These are phyloP conservation scores for Annona cherimola DNA, from an alignment of 164 flowering plant species.

Conservation along the genomic window DNA sequence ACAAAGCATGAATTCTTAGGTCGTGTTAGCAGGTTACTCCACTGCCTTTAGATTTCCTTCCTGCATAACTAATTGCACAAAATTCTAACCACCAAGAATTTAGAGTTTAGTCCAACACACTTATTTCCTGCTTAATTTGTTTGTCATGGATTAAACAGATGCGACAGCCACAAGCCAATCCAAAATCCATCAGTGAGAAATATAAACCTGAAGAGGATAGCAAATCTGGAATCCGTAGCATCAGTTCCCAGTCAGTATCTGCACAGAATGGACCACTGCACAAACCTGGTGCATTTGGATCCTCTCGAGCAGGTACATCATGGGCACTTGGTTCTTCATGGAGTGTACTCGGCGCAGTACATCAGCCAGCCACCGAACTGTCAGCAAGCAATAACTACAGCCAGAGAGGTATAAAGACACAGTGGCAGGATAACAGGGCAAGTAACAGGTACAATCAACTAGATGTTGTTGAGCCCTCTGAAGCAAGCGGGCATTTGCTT, in stretches of 20 bases:
- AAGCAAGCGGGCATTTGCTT: slow-evolving; percentile 41
- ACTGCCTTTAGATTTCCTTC: neutral
- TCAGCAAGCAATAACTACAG: slow-evolving; percentile 28
- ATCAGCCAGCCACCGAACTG: slow-evolving; percentile 39
- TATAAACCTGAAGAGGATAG: slow-evolving; percentile 47
- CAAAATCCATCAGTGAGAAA: slow-evolving; percentile 42
- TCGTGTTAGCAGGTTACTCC: neutral
- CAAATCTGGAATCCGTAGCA: slow-evolving; percentile 33
- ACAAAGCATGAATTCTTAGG: neutral
- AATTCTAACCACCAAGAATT: neutral
- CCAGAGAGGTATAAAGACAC: slow-evolving; percentile 27
- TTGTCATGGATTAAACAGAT: slow-evolving; percentile 31
- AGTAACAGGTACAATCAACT: slow-evolving; percentile 29
- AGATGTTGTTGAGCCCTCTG: slow-evolving; percentile 37
- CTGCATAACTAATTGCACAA: no score
- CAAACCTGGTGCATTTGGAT: slow-evolving; percentile 21
- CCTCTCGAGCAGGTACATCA: slow-evolving; percentile 17
- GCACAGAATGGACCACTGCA: slow-evolving; percentile 19
- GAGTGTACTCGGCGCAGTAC: slow-evolving; percentile 31
- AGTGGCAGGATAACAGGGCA: slow-evolving; percentile 34
- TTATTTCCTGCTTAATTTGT: neutral
- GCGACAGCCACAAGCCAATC: slow-evolving; percentile 35
- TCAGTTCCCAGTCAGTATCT: slow-evolving; percentile 19
- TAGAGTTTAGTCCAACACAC: neutral
- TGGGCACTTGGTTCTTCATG: slow-evolving; percentile 15